Conservation (phyloP, 2,329 filamentous ascomycete genomes). For the Alternaria hordeiaustralica region DNA sequence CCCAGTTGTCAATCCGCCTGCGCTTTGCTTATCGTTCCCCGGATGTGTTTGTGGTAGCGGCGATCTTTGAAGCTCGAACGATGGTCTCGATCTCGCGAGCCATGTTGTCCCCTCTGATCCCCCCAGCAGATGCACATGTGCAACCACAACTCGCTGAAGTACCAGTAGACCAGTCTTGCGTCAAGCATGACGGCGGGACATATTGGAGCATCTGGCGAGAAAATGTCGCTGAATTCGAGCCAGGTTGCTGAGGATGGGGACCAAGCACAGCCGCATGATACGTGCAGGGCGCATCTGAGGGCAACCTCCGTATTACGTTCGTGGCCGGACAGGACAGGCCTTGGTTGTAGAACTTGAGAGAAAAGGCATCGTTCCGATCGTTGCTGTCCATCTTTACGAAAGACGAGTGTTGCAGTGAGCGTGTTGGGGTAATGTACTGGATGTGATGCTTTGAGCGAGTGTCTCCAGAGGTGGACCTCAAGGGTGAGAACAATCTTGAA, state of each 20-base stretch:
- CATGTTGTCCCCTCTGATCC: not conserved
- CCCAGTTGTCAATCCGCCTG: not conserved
- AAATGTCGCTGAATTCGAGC: not conserved
- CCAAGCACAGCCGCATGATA: slow-evolving; percentile 2
- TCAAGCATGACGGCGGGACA: not conserved
- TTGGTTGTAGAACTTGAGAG: slow-evolving; percentile 1
- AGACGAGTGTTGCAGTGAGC: not conserved
- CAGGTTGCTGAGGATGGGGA: not conserved
- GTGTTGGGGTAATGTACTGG: not conserved
- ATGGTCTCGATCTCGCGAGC: slow-evolving; percentile 5
- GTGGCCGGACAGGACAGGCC: not conserved
- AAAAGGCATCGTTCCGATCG: not conserved
- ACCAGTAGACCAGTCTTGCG: slow-evolving; percentile 2
- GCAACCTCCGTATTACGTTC: not conserved
- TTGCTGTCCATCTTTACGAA: not conserved
- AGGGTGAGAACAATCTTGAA: not conserved
- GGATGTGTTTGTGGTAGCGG: not conserved
- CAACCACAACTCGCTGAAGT: slow-evolving; percentile 9
- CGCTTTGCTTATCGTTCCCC: not conserved
- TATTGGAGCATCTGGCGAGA: not conserved
- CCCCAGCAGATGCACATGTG: not conserved
- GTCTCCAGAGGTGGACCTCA: not conserved
- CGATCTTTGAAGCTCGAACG: not conserved
- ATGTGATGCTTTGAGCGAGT: not conserved
- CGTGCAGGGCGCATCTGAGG: not conserved